Conservation (phyloP, 495 filamentous ascomycete species). For the Trichodelitschia bisporula region DNA sequence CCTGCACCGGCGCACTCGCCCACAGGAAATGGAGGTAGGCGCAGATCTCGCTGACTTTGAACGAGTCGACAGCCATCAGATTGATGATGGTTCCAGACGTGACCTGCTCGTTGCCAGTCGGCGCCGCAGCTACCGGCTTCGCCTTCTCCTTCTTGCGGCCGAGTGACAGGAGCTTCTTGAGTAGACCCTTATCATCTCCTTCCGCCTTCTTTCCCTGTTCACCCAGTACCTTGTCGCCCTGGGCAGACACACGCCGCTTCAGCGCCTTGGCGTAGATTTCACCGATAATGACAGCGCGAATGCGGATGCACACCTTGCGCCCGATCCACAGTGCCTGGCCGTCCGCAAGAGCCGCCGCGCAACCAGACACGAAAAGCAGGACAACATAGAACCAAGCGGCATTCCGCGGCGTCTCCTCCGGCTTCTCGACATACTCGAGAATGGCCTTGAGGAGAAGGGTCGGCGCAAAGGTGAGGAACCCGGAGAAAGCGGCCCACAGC, state of each 20-base stretch:
- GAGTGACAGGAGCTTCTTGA: constrained; percentile 25
- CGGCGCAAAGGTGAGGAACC: constrained; percentile 67
- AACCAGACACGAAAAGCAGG: constrained; percentile 57
- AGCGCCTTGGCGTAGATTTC: constrained; percentile 96
- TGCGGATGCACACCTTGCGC: constrained; percentile 73
- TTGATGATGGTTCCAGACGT: constrained; percentile 96
- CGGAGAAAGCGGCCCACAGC: constrained; percentile 50
- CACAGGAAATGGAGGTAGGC: constrained; percentile 82
- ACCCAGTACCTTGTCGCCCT: constrained; percentile 42
- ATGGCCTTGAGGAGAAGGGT: constrained; percentile 81
- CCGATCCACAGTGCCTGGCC: constrained; percentile 85
- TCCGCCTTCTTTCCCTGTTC: constrained; percentile 15
- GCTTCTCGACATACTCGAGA: constrained; percentile 75
- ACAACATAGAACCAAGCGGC: constrained; percentile 94
- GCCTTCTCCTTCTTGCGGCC: constrained; percentile 36
- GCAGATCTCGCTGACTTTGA: constrained; percentile 86
- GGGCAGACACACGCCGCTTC: constrained; percentile 67
- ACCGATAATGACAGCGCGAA: constrained; percentile 87
- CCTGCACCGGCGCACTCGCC: constrained; percentile 63
- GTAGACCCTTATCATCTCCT: constrained; percentile 14
- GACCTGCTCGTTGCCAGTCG: constrained; percentile 37
- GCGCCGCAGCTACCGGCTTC: constrained; percentile 14
- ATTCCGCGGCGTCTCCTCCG: constrained; percentile 50
- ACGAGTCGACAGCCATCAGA: constrained; percentile 96
- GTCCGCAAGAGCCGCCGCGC: constrained; percentile 52